Conservation (phyloP, 2,329 filamentous ascomycete species). For the Podosphaera aphanis region DNA sequence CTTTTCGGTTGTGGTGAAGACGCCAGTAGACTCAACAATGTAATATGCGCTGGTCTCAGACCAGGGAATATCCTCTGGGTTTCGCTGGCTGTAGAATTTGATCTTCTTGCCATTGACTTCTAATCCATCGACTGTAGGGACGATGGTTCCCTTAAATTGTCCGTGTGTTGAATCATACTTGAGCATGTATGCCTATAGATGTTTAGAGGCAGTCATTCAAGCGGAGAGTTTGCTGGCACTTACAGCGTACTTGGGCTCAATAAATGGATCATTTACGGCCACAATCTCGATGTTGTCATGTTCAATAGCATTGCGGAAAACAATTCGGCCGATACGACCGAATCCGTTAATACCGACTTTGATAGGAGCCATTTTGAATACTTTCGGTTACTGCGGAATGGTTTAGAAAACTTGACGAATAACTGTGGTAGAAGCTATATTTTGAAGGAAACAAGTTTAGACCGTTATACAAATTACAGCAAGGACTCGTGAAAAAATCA, state of each 20-base stretch:
- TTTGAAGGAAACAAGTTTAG: neutral
- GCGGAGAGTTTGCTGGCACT: conserved; percentile 21
- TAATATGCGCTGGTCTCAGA: conserved; percentile 67
- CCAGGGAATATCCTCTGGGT: conserved; percentile 83
- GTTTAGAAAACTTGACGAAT: neutral
- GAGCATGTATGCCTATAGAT: conserved; percentile 79
- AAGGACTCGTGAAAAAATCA: no score
- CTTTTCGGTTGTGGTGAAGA: conserved; percentile 98
- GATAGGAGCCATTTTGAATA: conserved; percentile 25
- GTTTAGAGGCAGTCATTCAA: conserved; percentile 2
- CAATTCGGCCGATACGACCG: conserved; percentile 96
- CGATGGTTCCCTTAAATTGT: conserved; percentile 77
- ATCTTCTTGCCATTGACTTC: conserved; percentile 84
- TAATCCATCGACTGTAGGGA: conserved; percentile 44
- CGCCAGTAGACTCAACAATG: conserved; percentile 93
- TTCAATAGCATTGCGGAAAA: conserved; percentile 95
- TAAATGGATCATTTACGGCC: conserved; percentile 98
- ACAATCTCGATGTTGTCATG: conserved; percentile 76
- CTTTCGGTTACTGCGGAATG: neutral
- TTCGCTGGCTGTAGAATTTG: conserved; percentile 82
- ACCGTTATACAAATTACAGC: no score
- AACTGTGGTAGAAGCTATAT: neutral
- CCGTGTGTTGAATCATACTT: conserved; percentile 98
- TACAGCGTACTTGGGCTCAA: conserved; percentile 92
- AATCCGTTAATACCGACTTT: conserved; percentile 99